Evolutionary conservation across 257 asterid genomes (phyloP), one percentile per base, ranked within the genome.

Genomic region (Misopates orontium): DNA sequence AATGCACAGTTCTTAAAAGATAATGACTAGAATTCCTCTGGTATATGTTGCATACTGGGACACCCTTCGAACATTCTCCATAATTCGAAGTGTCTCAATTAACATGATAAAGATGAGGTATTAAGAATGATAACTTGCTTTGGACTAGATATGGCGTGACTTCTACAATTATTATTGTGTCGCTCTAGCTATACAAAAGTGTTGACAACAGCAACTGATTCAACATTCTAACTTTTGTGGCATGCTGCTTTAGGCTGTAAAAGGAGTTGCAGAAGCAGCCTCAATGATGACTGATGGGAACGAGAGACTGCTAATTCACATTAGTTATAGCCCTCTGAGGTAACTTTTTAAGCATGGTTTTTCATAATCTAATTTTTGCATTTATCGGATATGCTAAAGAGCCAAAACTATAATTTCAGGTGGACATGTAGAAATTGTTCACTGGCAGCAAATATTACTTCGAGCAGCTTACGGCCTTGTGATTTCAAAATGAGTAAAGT

Each of bases 401-500:
- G 28, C 47, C 68, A 16, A 62, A 65, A 28, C 56, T 39, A 36
- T 64, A 42, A 69, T 73, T 44, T 72, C 78, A 90, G 99, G 79
- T 90, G 98, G 98, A 82, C 90, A 42, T 90, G 96, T 83, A 85
- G 95, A 73, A 94, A 74, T 80, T 88, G 95, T 85, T 80, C 87
- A 0, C 71, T 88, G 67, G 80, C 95, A 74, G 72, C 91, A 68
- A 84, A 82, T 77, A 77, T 90, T 47, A 67, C 98, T 24, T 81
- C 95, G 10, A 83, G 84, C 71, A 84, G 84, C 69, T 81, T 90
- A 65, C 77, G 84, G 65, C 99, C 95, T 47, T 90, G 96, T 87
- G 99, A 94, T 79, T 94, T 94, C 71, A 94, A 89, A 80, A 78
- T 84, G 95, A 96, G 95, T 71, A 94, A 80, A 80, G 80, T 90